Base-by-base conservation (phyloP, 2,329 filamentous ascomycete species). In the Neurospora sp. region DNA sequence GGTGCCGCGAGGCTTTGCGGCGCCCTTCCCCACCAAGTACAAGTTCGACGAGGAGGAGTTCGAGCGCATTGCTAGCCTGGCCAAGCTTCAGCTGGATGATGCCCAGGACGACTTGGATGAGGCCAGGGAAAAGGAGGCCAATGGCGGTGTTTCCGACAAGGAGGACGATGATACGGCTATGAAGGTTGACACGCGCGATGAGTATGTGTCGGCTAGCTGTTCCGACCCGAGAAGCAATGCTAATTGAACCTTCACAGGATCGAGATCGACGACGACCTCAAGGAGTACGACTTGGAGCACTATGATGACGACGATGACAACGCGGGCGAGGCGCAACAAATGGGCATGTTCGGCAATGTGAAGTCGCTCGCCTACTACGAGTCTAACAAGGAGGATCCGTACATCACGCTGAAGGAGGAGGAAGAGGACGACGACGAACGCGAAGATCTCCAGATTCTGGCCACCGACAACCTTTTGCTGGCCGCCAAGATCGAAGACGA, bases 401-500 rank as follows among this genome's bases (percentile, higher is more conserved):
- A 99, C 81, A 96, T 99, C 78, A 97, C 95, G 65, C 86, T 99
- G 77, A 86, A 92, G 71, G 89, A 89, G 74, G 86, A 83, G 69
- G 84, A 85, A 17, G 82, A 87, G 46, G 87, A 91, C 43, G 88
- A 91, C n/a, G 91, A 93, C 19, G 96, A 98, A 74, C 87, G 93
- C 70, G 92, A 98, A 82, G 95, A 99, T 76, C 86, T 99, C 69
- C 94, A 99, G 81, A 92, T 99, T 73, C 82, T 98, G 74, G 89
- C 92, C 2, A 96, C 92, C 17, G 96, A 99, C 82, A 99, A 98
- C 79, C 84, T 99, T 71, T 86, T 99, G 40, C 84, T 99, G 66
- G 92, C 95, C 11, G 94, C 93, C 74, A 95, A 97, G 82, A 91
- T 98, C 68, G 96, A 99, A 81, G 96, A 99, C 76, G 96, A 99